Evolutionary conservation across 179 eudicot genomes (phyloP), one percentile per base, ranked within the genome.

Genomic region (Gypsophila paniculata): DNA sequence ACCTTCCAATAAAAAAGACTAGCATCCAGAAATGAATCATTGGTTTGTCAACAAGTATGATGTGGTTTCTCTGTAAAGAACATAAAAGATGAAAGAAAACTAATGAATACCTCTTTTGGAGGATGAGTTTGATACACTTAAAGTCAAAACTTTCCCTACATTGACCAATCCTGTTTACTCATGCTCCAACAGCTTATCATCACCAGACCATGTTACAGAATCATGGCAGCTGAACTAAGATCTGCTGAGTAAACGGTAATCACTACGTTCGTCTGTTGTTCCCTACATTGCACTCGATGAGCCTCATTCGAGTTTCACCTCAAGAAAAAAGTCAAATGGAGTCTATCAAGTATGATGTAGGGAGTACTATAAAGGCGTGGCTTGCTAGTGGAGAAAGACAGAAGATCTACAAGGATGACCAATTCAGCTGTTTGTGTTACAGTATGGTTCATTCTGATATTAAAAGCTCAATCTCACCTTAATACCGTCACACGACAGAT

Each of bases 161-260:
- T 4, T 52, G 70, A 73, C 77, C 64, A 29, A 61, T 14, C 17
- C 29, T 58, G 78, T 70, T 57, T 59, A 61, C 75, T 70, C 71
- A 68, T 68, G 42, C 63, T 72, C 72, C 36, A 70, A 78, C 75
- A 78, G 25, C 71, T 74, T 71, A 78, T 78, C 72, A 78, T 78
- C 78, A 74, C 69, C 54, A 21, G 19, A 65, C 57, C 81, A 78
- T 78, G 78, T 74, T 74, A 14, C 39, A 60, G 54, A 74, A 78
- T 71, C 69, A 78, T 78, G 68, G 51, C 75, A 78, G 54, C 48
- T 58, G 34, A 74, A 57, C 66, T 21, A 68, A 62, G 48, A 44
- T 44, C 46, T 42, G 60, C 66, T n/a, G 8, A 17, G 46, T 42
- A 25, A 61, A 65, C 55, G 36, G 64, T 23, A 48, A 60, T 61